Conservation (phyloP, 2,329 filamentous ascomycete species). For the Fusarium mexicanum region DNA sequence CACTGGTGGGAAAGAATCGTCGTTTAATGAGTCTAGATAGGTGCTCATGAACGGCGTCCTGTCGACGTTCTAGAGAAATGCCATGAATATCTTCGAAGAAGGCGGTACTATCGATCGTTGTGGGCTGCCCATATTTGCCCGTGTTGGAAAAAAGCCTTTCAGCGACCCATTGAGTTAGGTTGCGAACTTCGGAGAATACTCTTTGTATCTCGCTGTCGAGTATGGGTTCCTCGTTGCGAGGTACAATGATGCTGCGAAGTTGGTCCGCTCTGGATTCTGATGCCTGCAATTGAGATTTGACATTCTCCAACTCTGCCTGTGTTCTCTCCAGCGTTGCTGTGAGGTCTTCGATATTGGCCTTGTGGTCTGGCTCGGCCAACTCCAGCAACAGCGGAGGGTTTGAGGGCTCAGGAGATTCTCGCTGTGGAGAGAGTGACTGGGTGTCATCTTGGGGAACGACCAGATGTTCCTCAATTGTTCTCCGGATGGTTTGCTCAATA, state of each 20-base stretch:
- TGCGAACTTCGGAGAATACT: not conserved
- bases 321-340: not conserved
- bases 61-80: not conserved
- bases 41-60: not conserved
- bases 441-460: fast-evolving
- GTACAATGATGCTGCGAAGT: not conserved
- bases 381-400: not conserved
- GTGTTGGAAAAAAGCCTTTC: not conserved
- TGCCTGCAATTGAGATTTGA: not conserved
- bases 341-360: not conserved
- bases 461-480: not conserved
- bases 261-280: not conserved
- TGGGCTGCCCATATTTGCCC: not conserved
- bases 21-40: not conserved
- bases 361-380: not conserved
- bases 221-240: not conserved
- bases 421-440: not conserved
- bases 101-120: not conserved
- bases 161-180: not conserved
- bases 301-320: not conserved
- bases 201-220: not conserved
- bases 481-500: not conserved
- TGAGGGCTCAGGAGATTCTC: not conserved
- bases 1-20: not conserved
- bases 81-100: not conserved